Percentiles rank a stretch among this genome's conserved stretches.
phyloP scores from a whole-genome alignment of 169 alveolate species.

The Pseudocohnilembus persalinus region DNA sequence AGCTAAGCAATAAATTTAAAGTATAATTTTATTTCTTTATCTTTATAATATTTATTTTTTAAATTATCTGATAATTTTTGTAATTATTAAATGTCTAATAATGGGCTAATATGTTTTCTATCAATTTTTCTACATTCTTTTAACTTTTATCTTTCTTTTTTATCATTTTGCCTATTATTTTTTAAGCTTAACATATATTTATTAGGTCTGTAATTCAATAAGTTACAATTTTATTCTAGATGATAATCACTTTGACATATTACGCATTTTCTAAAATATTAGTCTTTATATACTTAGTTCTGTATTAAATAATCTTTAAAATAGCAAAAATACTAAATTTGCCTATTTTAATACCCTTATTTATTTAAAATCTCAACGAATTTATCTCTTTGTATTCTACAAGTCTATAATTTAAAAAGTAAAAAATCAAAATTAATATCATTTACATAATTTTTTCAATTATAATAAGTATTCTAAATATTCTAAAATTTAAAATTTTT shows the following conservation, averaged over 20 bases:
- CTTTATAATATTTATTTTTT: not conserved
- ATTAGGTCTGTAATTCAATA: not conserved
- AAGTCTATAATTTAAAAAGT: not conserved
- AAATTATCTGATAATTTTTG: not conserved
- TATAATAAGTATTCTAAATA: too few species aligned
- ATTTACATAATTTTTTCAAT: too few species aligned
- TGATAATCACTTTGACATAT: not conserved
- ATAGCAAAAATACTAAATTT: not conserved
- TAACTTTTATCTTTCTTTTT: not conserved
- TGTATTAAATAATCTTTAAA: too few species aligned
- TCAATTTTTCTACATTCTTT: not conserved
- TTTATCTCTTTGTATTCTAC: not conserved
- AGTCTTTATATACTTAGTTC: not conserved
- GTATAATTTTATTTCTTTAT: too few species aligned
- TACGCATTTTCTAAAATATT: not conserved
- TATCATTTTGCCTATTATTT: not conserved
- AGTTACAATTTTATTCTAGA: not conserved
- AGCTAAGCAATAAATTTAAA: not conserved
- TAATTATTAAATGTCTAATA: not conserved
- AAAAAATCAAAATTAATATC: too few species aligned
- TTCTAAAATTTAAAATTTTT: too few species aligned
- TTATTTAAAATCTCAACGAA: not conserved
- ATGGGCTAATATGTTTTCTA: not conserved
- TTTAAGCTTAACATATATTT: not conserved
- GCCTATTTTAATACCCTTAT: not conserved